These are phyloP conservation scores for Talaromyces sp. DNA, from an alignment of 2,329 filamentous ascomycete genomes.

Conservation along the genomic window DNA sequence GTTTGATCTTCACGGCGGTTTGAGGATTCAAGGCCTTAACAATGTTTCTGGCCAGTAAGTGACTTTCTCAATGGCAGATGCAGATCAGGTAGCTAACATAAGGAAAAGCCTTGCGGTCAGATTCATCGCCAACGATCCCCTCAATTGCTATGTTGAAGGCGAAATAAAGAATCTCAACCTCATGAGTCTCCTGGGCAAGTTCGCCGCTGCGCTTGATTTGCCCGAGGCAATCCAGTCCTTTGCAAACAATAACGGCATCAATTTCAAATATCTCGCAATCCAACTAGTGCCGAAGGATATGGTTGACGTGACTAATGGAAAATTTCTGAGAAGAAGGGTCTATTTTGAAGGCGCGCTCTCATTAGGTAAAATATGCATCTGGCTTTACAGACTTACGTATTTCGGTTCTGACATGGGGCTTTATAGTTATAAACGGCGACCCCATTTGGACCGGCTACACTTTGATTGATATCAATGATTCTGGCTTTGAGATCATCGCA, in stretches of 20 bases:
- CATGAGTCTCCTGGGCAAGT: background rate
- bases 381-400: background rate
- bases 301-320: background rate
- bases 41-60: background rate
- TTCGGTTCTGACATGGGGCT: background rate
- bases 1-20: background rate
- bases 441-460: background rate
- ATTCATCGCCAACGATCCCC: background rate
- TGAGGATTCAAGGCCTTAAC: background rate
- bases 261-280: background rate
- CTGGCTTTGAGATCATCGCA: background rate
- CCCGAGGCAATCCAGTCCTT: background rate
- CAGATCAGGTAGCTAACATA: background rate
- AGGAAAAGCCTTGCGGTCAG: background rate
- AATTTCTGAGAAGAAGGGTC: background rate
- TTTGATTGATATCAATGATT: background rate
- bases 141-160: background rate
- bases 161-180: background rate
- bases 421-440: background rate
- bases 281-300: background rate
- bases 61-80: background rate
- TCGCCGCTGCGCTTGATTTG: background rate
- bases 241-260: background rate
- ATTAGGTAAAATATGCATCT: background rate
- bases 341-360: background rate